Base-by-base conservation (phyloP, 495 filamentous ascomycete species). In the Talaromyces stipitatus region DNA sequence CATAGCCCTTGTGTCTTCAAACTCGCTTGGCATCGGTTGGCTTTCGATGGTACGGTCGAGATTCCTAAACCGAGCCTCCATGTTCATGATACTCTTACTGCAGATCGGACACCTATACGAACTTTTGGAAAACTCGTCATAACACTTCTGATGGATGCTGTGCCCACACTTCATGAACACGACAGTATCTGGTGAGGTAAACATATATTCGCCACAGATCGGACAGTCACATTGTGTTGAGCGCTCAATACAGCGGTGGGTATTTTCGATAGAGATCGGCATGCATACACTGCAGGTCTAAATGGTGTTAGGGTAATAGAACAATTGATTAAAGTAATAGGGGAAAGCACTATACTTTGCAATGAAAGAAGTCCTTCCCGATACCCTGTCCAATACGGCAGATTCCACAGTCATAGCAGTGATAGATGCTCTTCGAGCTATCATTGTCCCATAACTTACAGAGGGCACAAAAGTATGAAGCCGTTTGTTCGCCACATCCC, bases 361-460 rank as follows among this genome's bases (percentile, higher is more conserved):
- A 99, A 68, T 99, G 94, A 67, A 91, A 88, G 66, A 91, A 97
- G 64, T 97, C 95, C 69, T 96, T 97, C 2, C 95, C 95, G 47
- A 99, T 72, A 6, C 94, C 94, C 68, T 88, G 83, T 8, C 94
- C 94, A 46, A 92, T 85, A 55, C 94, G 80, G 67, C 94, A 99
- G 60, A 99, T 94, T 1, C 94, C 94, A 72, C 94, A 99, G 66
- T 97, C 94, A 63, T 85, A 79, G 70, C 94, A 99, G 69, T 99
- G 94, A 65, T 99, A 99, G 45, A 97, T 96, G 63, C 86, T 86
- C 69, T 95, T 97, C 60, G 85, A 84, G 32, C 82, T 79, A 62
- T 96, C 91, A 62, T 97, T 88, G 66, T 97, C 92, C 95, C 95
- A 99, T 2, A 99, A 77, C 69, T 97, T 96, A 79, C 94, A 97